phyloP scores from a whole-genome alignment of 768 basidiomycete species.

The Auricularia sp. region DNA sequence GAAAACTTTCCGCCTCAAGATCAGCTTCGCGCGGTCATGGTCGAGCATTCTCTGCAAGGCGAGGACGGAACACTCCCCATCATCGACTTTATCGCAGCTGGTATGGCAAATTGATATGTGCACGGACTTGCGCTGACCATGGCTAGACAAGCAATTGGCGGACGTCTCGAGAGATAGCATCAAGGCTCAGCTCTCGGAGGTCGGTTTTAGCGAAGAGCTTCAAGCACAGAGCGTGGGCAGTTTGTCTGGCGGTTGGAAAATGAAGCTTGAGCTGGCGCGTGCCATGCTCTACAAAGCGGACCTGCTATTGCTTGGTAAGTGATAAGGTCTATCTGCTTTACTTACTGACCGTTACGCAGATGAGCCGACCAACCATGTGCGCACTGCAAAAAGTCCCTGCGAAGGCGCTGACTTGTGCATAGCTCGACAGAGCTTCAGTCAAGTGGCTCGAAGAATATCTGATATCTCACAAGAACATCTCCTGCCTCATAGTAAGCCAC shows the following conservation, averaged over 20 bases:
- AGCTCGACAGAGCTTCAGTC: conserved; percentile 80
- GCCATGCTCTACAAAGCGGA: conserved; percentile 96
- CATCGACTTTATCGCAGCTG: conserved; percentile 82
- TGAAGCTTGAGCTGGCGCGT: conserved; percentile 92
- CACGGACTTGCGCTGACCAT: too few relatives aligned
- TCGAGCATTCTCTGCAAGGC: conserved; percentile 92
- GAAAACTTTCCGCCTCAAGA: conserved; percentile 92
- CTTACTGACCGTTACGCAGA: conserved; percentile 15
- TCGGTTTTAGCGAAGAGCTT: conserved; percentile 82
- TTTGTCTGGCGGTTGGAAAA: conserved; percentile 97
- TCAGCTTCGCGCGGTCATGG: conserved; percentile 86
- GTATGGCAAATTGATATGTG: conserved; percentile 25
- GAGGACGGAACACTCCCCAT: conserved; percentile 79
- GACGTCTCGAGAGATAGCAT: conserved; percentile 60
- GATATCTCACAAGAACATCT: conserved; percentile 68
- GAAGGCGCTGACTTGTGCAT: conserved; percentile 7
- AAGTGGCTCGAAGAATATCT: conserved; percentile 89
- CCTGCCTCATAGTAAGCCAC: conserved; percentile 90
- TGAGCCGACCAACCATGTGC: conserved; percentile 84
- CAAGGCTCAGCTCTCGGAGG: conserved; percentile 67
- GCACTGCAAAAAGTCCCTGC: too few relatives aligned
- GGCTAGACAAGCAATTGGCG: conserved; percentile 57
- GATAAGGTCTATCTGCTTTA: conserved; percentile 2
- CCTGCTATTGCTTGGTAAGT: conserved; percentile 61
- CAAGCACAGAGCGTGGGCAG: conserved; percentile 82